Evolutionary conservation across 1,284 basidiomycete genomes (phyloP).

Genomic region (Exobasidium rhododendri): DNA sequence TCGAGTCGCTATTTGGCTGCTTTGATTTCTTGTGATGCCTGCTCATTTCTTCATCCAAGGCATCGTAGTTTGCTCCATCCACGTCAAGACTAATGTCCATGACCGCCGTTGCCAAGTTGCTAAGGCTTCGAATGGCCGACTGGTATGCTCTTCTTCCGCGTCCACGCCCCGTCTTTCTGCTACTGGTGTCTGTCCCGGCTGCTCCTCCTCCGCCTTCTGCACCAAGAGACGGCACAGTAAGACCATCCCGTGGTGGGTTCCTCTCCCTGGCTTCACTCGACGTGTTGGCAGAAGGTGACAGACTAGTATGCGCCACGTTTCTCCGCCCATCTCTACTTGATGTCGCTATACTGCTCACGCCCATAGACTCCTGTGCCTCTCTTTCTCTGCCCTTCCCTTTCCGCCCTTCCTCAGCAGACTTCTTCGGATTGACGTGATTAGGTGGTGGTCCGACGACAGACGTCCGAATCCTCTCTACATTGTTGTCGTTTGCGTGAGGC

Average conservation of each 20-base stretch:
- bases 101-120: constrained; percentile 45
- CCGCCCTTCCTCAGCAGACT: constrained; percentile 2
- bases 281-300: not conserved
- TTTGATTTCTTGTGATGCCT: not conserved
- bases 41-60: not conserved
- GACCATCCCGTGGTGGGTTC: not conserved
- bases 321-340: not conserved
- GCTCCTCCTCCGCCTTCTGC: not conserved
- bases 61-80: constrained; percentile 5
- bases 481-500: constrained; percentile 37
- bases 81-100: constrained; percentile 24
- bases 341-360: not conserved
- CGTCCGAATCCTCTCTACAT: constrained; percentile 46
- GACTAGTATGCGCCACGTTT: not conserved
- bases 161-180: constrained; percentile 11
- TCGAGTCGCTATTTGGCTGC: not conserved
- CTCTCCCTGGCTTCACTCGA: not conserved
- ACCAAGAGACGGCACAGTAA: not conserved
- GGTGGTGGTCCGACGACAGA: constrained; percentile 48
- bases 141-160: constrained; percentile 24
- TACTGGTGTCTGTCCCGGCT: constrained; percentile 1
- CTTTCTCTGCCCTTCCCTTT: constrained; percentile 14
- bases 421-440: constrained; percentile 1
- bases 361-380: not conserved
- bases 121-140: constrained; percentile 42